Evolutionary conservation across 805 yeast genomes (phyloP).

Genomic region (Kodamaea hsintzibuensis): DNA sequence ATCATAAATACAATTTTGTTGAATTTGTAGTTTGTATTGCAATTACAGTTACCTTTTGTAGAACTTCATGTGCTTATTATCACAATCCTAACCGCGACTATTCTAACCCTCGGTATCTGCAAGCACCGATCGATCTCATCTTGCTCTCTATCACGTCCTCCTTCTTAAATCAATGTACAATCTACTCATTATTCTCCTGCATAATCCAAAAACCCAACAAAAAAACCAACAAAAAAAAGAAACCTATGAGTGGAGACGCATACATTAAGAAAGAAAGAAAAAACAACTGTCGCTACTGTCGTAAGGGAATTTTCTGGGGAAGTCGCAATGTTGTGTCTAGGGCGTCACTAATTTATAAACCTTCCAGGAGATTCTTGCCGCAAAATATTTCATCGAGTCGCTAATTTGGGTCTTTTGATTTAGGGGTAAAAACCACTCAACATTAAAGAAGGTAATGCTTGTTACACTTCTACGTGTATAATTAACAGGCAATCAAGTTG

Average conservation of each 20-base stretch:
- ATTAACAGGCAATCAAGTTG: no score
- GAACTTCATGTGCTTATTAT: no score
- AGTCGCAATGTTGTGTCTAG: background rate
- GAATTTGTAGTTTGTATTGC: no score
- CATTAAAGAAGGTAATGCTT: background rate
- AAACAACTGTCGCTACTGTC: background rate
- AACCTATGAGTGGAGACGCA: background rate
- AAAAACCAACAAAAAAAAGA: slow-evolving; percentile 5
- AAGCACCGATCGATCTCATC: no score
- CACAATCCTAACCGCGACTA: no score
- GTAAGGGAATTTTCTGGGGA: background rate
- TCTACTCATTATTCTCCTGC: no score
- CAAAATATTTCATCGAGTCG: background rate
- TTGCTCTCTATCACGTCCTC: no score
- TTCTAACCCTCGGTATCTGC: no score
- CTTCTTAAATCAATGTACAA: no score
- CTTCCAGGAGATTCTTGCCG: slow-evolving; percentile 1
- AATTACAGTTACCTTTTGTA: no score
- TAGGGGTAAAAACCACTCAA: background rate
- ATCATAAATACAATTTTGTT: no score
- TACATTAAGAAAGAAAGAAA: background rate
- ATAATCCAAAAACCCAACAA: background rate
- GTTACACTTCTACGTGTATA: no score
- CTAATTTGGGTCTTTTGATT: background rate
- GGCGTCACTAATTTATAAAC: background rate